These are phyloP conservation scores for Penicillium tannophilum DNA, from an alignment of 495 filamentous ascomycete species.

Conservation along the genomic window DNA sequence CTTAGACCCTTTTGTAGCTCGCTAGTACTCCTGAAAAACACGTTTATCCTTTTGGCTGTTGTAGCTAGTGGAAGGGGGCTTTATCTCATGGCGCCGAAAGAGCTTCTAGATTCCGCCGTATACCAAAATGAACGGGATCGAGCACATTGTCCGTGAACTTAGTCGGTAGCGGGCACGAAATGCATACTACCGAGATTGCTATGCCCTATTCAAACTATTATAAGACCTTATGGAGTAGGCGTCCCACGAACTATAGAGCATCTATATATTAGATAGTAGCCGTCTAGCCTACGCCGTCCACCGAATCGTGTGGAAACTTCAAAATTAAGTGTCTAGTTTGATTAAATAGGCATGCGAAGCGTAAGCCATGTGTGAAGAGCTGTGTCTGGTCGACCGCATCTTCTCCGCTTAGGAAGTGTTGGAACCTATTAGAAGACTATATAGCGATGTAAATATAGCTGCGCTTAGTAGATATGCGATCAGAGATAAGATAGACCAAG, in stretches of 20 bases:
- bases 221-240: slow-evolving; percentile 1
- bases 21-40: not conserved
- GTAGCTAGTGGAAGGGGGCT: not conserved
- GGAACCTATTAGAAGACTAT: not conserved
- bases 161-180: slow-evolving; percentile 5
- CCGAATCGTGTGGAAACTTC: not conserved
- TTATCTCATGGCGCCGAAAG: not conserved
- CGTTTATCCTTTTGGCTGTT: not conserved
- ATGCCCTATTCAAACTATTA: slow-evolving; percentile 9
- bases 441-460: not conserved
- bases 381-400: not conserved
- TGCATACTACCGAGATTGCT: slow-evolving; percentile 9
- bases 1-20: not conserved
- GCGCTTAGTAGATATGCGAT: not conserved
- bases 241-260: not conserved
- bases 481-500: not conserved
- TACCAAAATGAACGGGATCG: not conserved
- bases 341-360: not conserved
- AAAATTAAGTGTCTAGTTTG: not conserved
- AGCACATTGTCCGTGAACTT: slow-evolving; percentile 4
- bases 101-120: not conserved
- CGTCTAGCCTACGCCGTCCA: not conserved
- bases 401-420: not conserved
- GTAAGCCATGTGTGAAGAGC: not conserved
- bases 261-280: not conserved